Conservation (phyloP, 768 basidiomycete genomes). For the Tulasnella sp. region DNA sequence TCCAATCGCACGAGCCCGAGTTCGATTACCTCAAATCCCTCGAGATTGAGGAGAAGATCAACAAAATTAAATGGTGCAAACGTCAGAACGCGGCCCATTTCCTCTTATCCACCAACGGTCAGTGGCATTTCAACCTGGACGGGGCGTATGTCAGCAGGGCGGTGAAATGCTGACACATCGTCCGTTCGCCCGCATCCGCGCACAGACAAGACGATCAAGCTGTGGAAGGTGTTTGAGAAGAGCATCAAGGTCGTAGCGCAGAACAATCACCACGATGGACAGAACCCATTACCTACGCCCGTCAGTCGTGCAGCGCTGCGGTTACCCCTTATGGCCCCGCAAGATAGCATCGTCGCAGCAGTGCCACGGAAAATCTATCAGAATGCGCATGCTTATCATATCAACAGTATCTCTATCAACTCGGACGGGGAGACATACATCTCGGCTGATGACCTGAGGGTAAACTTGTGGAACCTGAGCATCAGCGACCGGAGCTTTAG, state of each 20-base stretch:
- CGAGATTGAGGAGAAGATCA: conserved; percentile 99
- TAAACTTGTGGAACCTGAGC: conserved; percentile 98
- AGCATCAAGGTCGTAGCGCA: conserved; percentile 92
- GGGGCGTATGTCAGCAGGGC: neutral
- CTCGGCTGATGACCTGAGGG: conserved; percentile 94
- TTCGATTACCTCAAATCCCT: conserved; percentile 99
- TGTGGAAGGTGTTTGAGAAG: conserved; percentile 99
- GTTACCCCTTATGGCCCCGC: conserved; percentile 85
- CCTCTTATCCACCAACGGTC: conserved; percentile 94
- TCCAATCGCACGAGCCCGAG: conserved; percentile 99
- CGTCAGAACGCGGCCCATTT: conserved; percentile 97
- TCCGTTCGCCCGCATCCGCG: neutral
- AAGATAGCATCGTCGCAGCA: conserved; percentile 98
- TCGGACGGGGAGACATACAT: conserved; percentile 99
- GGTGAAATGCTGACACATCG: neutral
- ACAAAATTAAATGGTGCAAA: conserved; percentile 99
- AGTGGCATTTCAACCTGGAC: conserved; percentile 34
- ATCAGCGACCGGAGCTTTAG: conserved; percentile 99
- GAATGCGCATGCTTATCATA: conserved; percentile 99
- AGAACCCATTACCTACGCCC: conserved; percentile 59
- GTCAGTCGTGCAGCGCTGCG: conserved; percentile 58
- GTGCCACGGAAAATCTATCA: conserved; percentile 98
- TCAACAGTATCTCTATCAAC: conserved; percentile 99
- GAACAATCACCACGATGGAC: conserved; percentile 85
- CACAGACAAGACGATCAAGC: conserved; percentile 98